Conservation (phyloP, 2,329 filamentous ascomycete species). For the Huntiella savannae region DNA sequence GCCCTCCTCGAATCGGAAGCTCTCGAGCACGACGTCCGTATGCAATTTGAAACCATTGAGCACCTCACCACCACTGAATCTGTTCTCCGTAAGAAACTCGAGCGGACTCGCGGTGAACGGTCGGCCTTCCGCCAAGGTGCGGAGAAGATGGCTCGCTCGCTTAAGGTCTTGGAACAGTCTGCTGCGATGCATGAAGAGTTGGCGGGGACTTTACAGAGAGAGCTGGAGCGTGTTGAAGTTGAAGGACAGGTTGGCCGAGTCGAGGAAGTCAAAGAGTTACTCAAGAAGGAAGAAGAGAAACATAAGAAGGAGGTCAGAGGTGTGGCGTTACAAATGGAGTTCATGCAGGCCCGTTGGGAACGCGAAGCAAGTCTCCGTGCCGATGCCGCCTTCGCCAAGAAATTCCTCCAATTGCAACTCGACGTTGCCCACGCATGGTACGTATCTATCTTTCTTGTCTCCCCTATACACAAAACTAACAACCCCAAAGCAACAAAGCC, state of each 20-base stretch:
- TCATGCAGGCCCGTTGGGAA: constrained; percentile 63
- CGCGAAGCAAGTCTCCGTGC: constrained; percentile 64
- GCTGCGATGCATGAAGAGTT: constrained; percentile 13
- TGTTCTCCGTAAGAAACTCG: constrained; percentile 46
- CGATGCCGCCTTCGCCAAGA: constrained; percentile 74
- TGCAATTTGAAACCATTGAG: constrained; percentile 48
- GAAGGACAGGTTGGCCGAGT: constrained; percentile 15
- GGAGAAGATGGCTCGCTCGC: constrained; percentile 34
- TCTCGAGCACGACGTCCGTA: constrained; percentile 52
- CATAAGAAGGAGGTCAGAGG: constrained; percentile 64
- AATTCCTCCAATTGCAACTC: constrained; percentile 59
- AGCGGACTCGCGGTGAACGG: constrained; percentile 48
- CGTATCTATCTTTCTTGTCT: constrained; percentile 17
- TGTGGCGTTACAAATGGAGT: constrained; percentile 75
- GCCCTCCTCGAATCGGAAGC: constrained; percentile 46
- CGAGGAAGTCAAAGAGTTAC: constrained; percentile 16
- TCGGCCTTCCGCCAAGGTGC: constrained; percentile 33
- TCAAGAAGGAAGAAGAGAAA: constrained; percentile 34
- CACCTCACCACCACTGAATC: constrained; percentile 35
- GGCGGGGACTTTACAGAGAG: constrained; percentile 2
- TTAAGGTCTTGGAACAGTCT: constrained; percentile 26
- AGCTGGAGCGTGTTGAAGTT: constrained; percentile 15
- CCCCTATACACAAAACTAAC: constrained; percentile 4
- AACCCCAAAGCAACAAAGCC: constrained; percentile 59
- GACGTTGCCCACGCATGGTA: constrained; percentile 83